Base-by-base conservation (phyloP, 1,284 basidiomycete genomes). In the Coniferiporia weirii region DNA sequence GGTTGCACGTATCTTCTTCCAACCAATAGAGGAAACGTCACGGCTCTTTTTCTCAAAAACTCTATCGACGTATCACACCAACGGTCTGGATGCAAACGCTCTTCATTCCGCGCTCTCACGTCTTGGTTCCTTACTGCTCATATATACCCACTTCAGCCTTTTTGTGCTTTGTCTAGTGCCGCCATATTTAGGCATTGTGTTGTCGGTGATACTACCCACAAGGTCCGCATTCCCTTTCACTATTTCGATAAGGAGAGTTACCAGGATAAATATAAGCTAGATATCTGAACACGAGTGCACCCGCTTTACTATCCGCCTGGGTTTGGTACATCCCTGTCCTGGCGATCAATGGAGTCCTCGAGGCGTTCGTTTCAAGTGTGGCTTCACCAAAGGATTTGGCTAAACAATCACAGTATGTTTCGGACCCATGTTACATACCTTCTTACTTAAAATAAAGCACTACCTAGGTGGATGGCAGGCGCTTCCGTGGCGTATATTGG, bases 11-110 rank as follows among this genome's bases (percentile, higher is more conserved):
- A 90, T 97, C 64, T 70, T 95, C 38, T 95, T 98, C 68, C 95
- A 96, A 66, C 95, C 95, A 0, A 81, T 96, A 27, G 95, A 98
- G 72, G 95, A 98, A 70, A 89, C 90, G 0, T 83, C 89, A 4
- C 84, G 94, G 0, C 78, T 96, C 1, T 93, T 89, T 71, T 97
- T 95, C 71, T 93, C 93, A 7, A 86, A 83, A 64, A 77, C 79
- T 0, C 76, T 90, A 32, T 70, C 78, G 1, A 52, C 65, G 20
- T 12, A 59, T 10, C 8, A 48, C 43, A 12, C 45, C 19, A 40
- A 49, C 17, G 34, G 13, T 36, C 40, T 50, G 19, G 56, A 65
- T 27, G 45, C 62, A 34, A 59, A 38, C 17, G 54, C 57, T 47
- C 61, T 64, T 48, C 62, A 63, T 22, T 58, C 61, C 27, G 61